Base-by-base conservation (phyloP, 2,329 filamentous ascomycete genomes). In the Apiospora saccharicola region DNA sequence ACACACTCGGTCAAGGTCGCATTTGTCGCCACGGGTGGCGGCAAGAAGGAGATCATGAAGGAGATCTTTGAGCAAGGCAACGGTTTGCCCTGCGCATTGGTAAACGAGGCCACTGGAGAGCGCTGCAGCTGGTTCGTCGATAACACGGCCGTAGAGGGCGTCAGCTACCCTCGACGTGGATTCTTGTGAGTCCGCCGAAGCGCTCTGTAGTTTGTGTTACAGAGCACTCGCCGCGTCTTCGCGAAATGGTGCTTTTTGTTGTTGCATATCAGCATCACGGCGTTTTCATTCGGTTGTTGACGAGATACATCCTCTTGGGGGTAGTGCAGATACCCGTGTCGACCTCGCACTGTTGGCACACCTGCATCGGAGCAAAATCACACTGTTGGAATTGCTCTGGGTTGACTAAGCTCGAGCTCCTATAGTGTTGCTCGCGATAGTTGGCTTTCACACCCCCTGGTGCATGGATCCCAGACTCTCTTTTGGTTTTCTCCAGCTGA, bases 71-170 rank as follows among this genome's bases (percentile, higher is more conserved):
- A 96, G 81, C 91, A 94, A 75, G 92, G 93, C 76, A 91, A 92
- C 12, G 91, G 90, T 47, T 86, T 98, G 73, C 96, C 96, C 1
- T 98, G 95, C 81, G 91, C 94, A 0, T 86, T 98, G 75, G 92
- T 99, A 79, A 99, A 99, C 82, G 90, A 93, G 78, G 90, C 90
- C 57, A 92, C 90, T 4, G 94, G 93, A 64, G 95, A 98, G 75
- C 92, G 94, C 78, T 94, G 95, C 79, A 96, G 91, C 84, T 99
- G 96, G 96, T 98, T 99, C 81, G 94, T 95, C 61, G 96, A 98
- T 81, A 88, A 91, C 79, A 87, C 93, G 5, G 96, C 96, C 67
- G 91, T 97, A 16, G 92, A 98, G 79, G 95, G 94, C 5, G 94
- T 99, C 16, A 86, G 87, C 73, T 98, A 94, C 80, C 94, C 95